phyloP scores from a whole-genome alignment of 164 flowering plant genomes.

The Vitis riparia region DNA sequence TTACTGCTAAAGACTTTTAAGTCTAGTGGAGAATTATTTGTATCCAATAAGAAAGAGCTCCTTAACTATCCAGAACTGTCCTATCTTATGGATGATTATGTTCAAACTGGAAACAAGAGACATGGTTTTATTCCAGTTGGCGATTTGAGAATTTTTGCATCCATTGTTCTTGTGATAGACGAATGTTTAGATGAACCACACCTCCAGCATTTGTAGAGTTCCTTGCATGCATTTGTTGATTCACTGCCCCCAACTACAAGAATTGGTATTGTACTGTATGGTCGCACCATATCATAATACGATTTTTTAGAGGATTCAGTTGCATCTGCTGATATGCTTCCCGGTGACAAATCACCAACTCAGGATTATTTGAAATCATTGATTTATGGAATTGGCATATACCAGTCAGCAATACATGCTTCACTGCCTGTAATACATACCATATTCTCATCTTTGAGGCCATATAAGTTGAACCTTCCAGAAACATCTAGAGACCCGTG shows the following conservation, averaged over 20 bases:
- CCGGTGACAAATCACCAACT: conserved; percentile 72
- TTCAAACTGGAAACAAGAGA: no score
- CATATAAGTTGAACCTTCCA: conserved; percentile 61
- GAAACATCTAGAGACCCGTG: conserved; percentile 92
- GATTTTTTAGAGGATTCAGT: conserved; percentile 84
- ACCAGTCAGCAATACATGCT: conserved; percentile 85
- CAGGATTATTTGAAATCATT: conserved; percentile 75
- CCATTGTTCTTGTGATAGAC: no score
- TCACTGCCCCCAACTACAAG: conserved; percentile 79
- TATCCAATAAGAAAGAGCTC: no score
- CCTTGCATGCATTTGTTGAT: conserved; percentile 44
- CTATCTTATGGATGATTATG: no score
- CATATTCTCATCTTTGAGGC: conserved; percentile 82
- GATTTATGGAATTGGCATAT: conserved; percentile 87
- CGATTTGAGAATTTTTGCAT: no score
- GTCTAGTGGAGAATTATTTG: no score
- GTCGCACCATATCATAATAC: conserved; percentile 84
- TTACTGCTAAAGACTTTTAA: no score
- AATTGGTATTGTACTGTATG: conserved; percentile 82
- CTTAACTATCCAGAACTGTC: no score
- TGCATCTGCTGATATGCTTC: conserved; percentile 96
- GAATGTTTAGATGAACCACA: no score
- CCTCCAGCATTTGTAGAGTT: no score
- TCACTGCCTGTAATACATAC: conserved; percentile 74
- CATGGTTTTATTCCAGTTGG: no score